phyloP scores from a whole-genome alignment of 345 rosid species.

The Rhodamnia argentea region DNA sequence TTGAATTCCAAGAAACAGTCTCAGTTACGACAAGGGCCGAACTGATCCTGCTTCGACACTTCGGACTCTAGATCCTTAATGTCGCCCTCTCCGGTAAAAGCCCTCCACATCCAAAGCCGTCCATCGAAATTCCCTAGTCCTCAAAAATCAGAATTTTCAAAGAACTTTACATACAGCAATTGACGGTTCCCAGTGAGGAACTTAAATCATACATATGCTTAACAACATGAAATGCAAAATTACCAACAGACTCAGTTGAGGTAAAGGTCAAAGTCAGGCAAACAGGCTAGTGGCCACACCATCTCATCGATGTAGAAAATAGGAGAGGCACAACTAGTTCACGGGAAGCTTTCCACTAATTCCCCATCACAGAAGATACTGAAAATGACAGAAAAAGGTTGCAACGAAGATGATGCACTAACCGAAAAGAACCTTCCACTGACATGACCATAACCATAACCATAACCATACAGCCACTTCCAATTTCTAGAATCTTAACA shows the following conservation, averaged over 20 bases:
- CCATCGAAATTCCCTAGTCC: not conserved
- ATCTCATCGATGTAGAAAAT: not conserved
- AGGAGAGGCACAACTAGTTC: not conserved
- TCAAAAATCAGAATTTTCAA: not conserved
- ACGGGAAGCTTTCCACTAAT: not conserved
- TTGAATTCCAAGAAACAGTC: not conserved
- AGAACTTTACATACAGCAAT: not conserved
- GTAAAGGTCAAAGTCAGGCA: not conserved
- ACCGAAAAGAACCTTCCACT: conserved; percentile 13
- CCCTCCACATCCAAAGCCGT: not conserved
- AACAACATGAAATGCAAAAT: not conserved
- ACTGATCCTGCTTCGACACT: not conserved
- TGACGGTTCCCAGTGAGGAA: not conserved
- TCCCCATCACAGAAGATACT: conserved; percentile 8
- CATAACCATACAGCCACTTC: not conserved
- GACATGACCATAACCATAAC: not conserved
- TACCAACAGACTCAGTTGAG: not conserved
- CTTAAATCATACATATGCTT: not conserved
- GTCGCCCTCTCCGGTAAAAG: not conserved
- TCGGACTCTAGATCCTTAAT: not conserved
- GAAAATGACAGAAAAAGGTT: conserved; percentile 8
- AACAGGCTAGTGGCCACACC: not conserved
- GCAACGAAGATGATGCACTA: conserved; percentile 13
- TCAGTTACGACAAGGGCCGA: not conserved
- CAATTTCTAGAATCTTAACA: not conserved